Percentiles rank a stretch among this genome's conserved stretches.
Evolutionary conservation across 495 filamentous ascomycete genomes (phyloP).

Genomic region (Daldinia concentrica): DNA sequence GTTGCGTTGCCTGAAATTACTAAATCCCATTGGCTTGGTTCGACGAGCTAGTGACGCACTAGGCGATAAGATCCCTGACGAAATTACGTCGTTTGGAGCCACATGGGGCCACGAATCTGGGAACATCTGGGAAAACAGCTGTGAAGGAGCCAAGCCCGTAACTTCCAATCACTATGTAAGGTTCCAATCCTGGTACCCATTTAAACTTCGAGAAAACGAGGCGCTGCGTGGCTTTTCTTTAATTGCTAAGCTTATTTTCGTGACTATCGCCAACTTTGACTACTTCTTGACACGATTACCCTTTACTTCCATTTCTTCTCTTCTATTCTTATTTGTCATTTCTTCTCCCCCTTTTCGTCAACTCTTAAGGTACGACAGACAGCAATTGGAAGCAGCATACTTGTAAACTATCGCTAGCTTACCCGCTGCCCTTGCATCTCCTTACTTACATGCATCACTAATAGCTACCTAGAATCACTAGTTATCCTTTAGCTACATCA

Average conservation of each 20-base stretch:
- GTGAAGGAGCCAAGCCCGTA: conserved; percentile 20
- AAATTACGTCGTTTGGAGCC: conserved; percentile 41
- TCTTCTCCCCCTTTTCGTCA: background rate
- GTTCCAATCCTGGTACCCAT: conserved; percentile 18
- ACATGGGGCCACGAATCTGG: conserved; percentile 37
- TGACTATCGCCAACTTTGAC: conserved; percentile 35
- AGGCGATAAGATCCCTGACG: conserved; percentile 31
- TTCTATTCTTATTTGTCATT: background rate
- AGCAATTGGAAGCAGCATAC: conserved; percentile 25
- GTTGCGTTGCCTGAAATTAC: conserved; percentile 7
- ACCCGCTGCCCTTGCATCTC: conserved; percentile 27
- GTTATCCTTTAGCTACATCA: conserved; percentile 18
- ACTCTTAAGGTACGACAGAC: background rate
- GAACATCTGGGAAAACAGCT: conserved; percentile 19
- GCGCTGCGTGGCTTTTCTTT: conserved; percentile 33
- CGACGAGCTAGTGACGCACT: conserved; percentile 16
- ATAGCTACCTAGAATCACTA: conserved; percentile 26
- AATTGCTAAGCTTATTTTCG: conserved; percentile 32
- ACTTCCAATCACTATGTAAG: conserved; percentile 17
- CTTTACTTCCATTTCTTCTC: conserved; percentile 1
- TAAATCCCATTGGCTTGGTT: conserved; percentile 19
- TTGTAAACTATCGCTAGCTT: conserved; percentile 28
- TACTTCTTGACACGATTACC: background rate
- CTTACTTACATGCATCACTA: conserved; percentile 18
- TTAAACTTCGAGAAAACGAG: conserved; percentile 33